phyloP scores from a whole-genome alignment of 129 eudicot genomes.

The Arctium lappa region DNA sequence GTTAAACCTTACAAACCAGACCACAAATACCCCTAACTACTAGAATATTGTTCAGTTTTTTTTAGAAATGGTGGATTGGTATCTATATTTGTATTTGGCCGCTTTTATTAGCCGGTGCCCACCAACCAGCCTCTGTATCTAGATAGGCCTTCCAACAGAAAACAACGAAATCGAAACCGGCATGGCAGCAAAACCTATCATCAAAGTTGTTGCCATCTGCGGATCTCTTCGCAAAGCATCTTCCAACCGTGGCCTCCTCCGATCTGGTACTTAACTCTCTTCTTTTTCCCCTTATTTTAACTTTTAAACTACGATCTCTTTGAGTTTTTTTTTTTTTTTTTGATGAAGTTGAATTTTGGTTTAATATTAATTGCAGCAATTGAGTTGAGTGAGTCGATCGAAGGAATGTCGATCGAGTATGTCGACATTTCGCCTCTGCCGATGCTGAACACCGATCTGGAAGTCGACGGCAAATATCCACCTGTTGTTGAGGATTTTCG shows the following conservation, averaged over 20 bases:
- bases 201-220: conserved; percentile 61
- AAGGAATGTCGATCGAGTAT: conserved; percentile 55
- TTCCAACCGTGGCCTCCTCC: conserved; percentile 53
- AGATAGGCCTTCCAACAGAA: neutral
- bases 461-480: conserved; percentile 54
- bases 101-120: too few relatives aligned
- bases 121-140: too few relatives aligned
- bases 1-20: too few relatives aligned
- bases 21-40: too few relatives aligned
- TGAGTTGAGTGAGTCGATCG: conserved; percentile 36
- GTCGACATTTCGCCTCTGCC: conserved; percentile 69
- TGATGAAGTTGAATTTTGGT: neutral
- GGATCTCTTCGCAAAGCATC: conserved; percentile 72
- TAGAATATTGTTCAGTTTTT: too few relatives aligned
- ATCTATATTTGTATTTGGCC: too few relatives aligned
- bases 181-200: conserved; percentile 16
- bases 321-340: neutral
- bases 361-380: conserved; percentile 29
- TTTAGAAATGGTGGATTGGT: too few relatives aligned
- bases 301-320: neutral
- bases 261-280: conserved; percentile 16
- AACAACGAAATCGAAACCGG: neutral
- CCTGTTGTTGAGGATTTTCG: conserved; percentile 64
- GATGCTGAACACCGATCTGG: conserved; percentile 80
- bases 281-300: neutral